A percentile compares a stretch with the other conserved stretches of the same genome.
Conservation (phyloP, 306 rosid species). For the Cucurbita maxima region DNA sequence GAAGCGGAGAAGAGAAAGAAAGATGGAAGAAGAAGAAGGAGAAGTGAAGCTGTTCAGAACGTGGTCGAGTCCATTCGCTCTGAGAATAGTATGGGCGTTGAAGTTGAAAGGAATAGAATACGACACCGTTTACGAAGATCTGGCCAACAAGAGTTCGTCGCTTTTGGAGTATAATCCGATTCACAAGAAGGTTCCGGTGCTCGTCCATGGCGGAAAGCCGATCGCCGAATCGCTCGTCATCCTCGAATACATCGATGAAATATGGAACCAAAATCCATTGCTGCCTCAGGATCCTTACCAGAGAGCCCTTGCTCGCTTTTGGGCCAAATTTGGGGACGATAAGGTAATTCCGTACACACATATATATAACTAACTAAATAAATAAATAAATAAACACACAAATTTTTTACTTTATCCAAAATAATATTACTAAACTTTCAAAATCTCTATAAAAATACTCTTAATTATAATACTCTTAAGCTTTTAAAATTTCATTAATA, state of each 20-base stretch:
- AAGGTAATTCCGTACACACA: constrained; percentile 3
- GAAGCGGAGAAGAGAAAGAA: neutral
- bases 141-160: constrained; percentile 19
- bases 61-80: constrained; percentile 17
- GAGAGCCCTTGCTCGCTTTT: constrained; percentile 17
- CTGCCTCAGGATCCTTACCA: constrained; percentile 13
- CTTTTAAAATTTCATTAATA: too few relatives aligned
- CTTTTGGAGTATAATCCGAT: constrained; percentile 21
- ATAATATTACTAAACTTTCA: too few relatives aligned
- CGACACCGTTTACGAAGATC: constrained; percentile 21
- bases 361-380: too few relatives aligned
- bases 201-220: constrained; percentile 18
- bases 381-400: too few relatives aligned
- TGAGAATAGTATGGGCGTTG: constrained; percentile 28
- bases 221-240: constrained; percentile 16
- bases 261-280: constrained; percentile 20
- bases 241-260: constrained; percentile 24
- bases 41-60: constrained; percentile 14
- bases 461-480: too few relatives aligned
- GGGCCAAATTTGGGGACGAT: constrained; percentile 15
- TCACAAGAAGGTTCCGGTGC: constrained; percentile 17
- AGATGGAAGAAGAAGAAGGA: constrained; percentile 7
- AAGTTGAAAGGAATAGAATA: constrained; percentile 17
- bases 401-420: too few relatives aligned
- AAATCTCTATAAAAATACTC: too few relatives aligned